Evolutionary conservation across 2,329 filamentous ascomycete genomes (phyloP), one percentile per base, ranked within the genome.

Genomic region (Sporothrix pallida): DNA sequence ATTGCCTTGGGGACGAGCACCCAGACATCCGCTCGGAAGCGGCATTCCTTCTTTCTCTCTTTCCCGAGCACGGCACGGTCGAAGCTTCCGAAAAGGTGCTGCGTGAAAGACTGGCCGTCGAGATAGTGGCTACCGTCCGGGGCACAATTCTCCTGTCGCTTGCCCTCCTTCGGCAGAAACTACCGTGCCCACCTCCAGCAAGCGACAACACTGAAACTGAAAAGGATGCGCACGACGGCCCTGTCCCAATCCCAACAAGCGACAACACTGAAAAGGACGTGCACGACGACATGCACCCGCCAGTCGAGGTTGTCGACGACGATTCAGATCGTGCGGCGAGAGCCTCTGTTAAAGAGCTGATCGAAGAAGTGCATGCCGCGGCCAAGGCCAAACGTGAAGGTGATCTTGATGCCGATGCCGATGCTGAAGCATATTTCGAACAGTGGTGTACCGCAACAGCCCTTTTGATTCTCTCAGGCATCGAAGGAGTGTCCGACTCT

Each of bases 121-220:
- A 68, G 63, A 50, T 20, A 0, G 63, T 68, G 20, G 63, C 44
- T 1, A 68, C 63, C 1, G 63, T 68, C n/a, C 63, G 63, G n/a
- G 63, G 63, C 44, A 68, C 44, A 2, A 48, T 50, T 12, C 63
- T 68, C 9, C 12, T 68, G 63, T 17, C 63, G 15, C 63, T 68
- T 1, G 63, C n/a, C 23, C 2, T 68, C 12, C 46, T 68, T 20
- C 20, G 63, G 12, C 20, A 50, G 23, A 52, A 31, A 46, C 20
- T 20, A 12, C 10, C 20, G 52, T 20, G 13, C 2, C 5, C 50
- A 7, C 15, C 50, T 7, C 17, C 50, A 7, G 17, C 50, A 54
- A 26, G 23, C 23, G 23, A 26, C 23, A 26, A 26, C 23, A 26
- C 23, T 26, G 23, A 26, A 26, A 26, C 23, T 26, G 23, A 26